Evolutionary conservation across 2,329 filamentous ascomycete species (phyloP), one percentile per base, ranked within the genome.

Genomic region (Hirsutella minnesotensis): DNA sequence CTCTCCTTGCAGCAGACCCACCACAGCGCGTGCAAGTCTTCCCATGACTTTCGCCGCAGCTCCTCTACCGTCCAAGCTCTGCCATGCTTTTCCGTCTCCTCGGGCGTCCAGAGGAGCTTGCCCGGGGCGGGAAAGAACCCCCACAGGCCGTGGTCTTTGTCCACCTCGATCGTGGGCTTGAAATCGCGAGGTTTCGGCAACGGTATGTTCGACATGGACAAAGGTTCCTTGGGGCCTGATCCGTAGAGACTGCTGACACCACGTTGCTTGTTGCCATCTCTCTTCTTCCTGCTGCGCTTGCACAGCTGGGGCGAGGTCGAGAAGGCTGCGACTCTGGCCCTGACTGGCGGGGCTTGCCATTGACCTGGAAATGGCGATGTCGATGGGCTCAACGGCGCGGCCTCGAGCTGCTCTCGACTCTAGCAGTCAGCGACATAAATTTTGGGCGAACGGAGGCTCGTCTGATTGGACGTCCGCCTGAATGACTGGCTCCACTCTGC

Each of bases 1-100:
- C 85, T 73, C 68, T 98, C 92, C 67, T 86, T 88, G 46, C 83
- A 75, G 60, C 92, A 96, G 43, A 88, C 77, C 87, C 89, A 98
- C 88, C 90, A 98, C 56, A 98, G 72, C 47, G 73, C 70, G 63
- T 96, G 89, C 54, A 98, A 67, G 61, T 96, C 89, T 47, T 95
- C 86, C 86, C 88, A 98, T 49, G 83, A 87, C 67, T 95, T 95
- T 49, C 76, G 72, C 49, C 89, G 77, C 56, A 98, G 70, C 68
- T 98, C 92, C 64, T 86, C 77, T 8, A 85, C 79, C 10, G 75
- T 79, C 92, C 92, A 98, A 22, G 79, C 70, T 42, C 92, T 77
- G 15, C 92, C 92, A 62, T 92, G 82, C 49, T 75, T 68, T 40
- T 70, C 60, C 44, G 84, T 79, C 51, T 90, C 80, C 30, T 78